Conservation (phyloP, 768 basidiomycete genomes). For the Multifurca ochricompacta region DNA sequence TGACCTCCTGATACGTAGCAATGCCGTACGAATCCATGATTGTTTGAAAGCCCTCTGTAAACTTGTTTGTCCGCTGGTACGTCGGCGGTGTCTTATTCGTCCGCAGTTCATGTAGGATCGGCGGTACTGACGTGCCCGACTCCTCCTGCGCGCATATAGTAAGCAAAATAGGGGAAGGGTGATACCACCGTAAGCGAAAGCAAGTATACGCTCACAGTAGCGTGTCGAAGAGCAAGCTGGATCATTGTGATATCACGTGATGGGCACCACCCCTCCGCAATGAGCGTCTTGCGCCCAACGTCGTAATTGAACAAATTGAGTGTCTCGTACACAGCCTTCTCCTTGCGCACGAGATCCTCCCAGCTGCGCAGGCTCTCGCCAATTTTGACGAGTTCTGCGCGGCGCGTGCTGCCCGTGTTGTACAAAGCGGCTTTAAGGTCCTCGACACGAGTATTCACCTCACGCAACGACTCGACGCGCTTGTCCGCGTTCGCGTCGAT, state of each 20-base stretch:
- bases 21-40: conserved; percentile 98
- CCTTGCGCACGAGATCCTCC: conserved; percentile 91
- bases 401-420: conserved; percentile 79
- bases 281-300: conserved; percentile 83
- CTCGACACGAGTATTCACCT: conserved; percentile 83
- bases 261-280: conserved; percentile 97
- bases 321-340: conserved; percentile 94
- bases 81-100: conserved; percentile 93
- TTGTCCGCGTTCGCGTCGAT: conserved; percentile 94
- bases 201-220: conserved; percentile 48
- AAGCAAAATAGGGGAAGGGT: not conserved
- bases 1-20: conserved; percentile 92
- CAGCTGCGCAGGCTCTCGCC: conserved; percentile 82
- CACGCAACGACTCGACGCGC: conserved; percentile 81
- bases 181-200: not conserved
- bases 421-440: conserved; percentile 85
- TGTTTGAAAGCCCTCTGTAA: conserved; percentile 93
- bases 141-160: conserved; percentile 46
- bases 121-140: conserved; percentile 86
- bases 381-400: conserved; percentile 72
- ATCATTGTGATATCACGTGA: conserved; percentile 83
- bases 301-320: conserved; percentile 96
- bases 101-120: conserved; percentile 83
- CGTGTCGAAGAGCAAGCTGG: conserved; percentile 80
- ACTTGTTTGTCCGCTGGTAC: conserved; percentile 89